Percentiles rank a stretch among this genome's conserved stretches.
Conservation (phyloP, 176 grass and related monocot genomes). For the Ananas comosus region DNA sequence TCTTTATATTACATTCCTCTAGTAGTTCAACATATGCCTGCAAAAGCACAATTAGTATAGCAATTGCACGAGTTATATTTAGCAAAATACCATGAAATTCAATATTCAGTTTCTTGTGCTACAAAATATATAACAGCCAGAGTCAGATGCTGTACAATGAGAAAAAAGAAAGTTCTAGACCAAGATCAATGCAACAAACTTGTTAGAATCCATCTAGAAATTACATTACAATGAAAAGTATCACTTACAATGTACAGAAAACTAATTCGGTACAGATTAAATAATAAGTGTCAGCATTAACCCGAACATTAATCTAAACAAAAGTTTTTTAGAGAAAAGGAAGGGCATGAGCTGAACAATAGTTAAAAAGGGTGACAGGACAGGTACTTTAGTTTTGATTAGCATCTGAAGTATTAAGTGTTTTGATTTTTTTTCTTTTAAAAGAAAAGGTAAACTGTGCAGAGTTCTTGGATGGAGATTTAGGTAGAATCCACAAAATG, state of each 20-base stretch:
- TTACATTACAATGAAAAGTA: no score
- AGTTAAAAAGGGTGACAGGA: no score
- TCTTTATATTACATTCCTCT: constrained; percentile 29
- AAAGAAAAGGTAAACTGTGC: neutral
- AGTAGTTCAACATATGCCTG: constrained; percentile 44
- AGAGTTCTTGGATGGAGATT: neutral
- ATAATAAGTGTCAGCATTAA: no score
- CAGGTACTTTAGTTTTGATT: no score
- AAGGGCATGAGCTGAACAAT: no score
- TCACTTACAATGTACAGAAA: no score
- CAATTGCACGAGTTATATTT: neutral
- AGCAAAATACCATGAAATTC: neutral
- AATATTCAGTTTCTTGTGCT: neutral
- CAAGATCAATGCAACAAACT: neutral
- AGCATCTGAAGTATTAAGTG: neutral
- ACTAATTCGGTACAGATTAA: no score
- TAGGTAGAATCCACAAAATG: neutral
- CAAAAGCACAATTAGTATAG: neutral
- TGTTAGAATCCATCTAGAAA: no score
- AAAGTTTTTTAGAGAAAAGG: no score
- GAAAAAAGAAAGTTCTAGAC: neutral
- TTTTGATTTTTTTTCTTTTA: neutral
- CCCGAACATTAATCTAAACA: no score
- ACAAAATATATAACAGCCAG: neutral
- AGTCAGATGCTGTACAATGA: neutral